Conservation (phyloP, 495 filamentous ascomycete species). For the Poronia punctata region DNA sequence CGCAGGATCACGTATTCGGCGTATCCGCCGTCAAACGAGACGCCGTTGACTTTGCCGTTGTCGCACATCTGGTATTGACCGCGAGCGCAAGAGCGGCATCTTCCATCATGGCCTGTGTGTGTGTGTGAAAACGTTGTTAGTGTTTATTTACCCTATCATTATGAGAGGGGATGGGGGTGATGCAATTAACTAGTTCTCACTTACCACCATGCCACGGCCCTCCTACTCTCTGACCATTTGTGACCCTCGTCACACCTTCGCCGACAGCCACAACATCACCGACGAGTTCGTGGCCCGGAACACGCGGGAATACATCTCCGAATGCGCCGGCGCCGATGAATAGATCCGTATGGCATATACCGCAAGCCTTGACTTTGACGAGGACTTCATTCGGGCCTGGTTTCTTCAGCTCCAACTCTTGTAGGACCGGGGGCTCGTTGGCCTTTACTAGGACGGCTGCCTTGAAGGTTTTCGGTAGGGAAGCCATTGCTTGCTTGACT, state of each 20-base stretch:
- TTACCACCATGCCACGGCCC: conserved; percentile 52
- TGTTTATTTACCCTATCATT: neutral
- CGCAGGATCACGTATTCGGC: conserved; percentile 58
- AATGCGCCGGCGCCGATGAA: conserved; percentile 30
- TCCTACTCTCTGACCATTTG: conserved; percentile 44
- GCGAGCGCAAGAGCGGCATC: conserved; percentile 41
- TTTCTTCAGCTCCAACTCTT: conserved; percentile 35
- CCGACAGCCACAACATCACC: conserved; percentile 46
- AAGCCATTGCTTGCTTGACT: conserved; percentile 12
- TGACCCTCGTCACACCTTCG: conserved; percentile 35
- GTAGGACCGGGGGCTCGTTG: conserved; percentile 31
- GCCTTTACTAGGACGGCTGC: conserved; percentile 37
- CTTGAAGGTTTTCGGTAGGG: conserved; percentile 45
- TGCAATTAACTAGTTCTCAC: conserved; percentile 8
- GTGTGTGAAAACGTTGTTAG: conserved; percentile 5
- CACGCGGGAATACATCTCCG: conserved; percentile 40
- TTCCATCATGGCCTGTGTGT: conserved; percentile 35
- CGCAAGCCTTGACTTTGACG: conserved; percentile 47
- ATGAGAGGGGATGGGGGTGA: neutral
- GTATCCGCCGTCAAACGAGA: conserved; percentile 48
- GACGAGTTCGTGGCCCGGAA: conserved; percentile 51
- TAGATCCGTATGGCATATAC: conserved; percentile 45
- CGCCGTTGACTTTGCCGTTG: conserved; percentile 43
- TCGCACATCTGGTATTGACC: conserved; percentile 52
- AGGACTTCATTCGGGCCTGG: conserved; percentile 41